Evolutionary conservation across 2,329 filamentous ascomycete species (phyloP).

Genomic region (Calonectria crousiana): DNA sequence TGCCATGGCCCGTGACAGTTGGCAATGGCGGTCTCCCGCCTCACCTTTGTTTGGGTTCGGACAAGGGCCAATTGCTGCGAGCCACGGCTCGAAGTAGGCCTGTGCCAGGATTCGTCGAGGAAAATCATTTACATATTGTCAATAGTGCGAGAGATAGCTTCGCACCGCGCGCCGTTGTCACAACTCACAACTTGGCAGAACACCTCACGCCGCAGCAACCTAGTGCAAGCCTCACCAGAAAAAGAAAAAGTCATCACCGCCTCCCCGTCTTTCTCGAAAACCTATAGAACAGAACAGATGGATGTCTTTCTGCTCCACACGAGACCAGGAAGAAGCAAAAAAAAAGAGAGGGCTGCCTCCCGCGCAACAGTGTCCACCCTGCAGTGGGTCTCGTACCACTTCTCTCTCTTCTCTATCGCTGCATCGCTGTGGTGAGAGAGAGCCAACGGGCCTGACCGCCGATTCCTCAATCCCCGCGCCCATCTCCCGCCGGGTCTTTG

Average conservation of each 20-base stretch:
- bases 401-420: not conserved
- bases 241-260: not conserved
- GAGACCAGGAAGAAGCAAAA: not conserved
- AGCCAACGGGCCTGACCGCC: not conserved
- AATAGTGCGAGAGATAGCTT: not conserved
- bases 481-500: slow-evolving; percentile 1
- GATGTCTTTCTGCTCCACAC: not conserved
- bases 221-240: not conserved
- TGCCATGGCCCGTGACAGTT: not conserved
- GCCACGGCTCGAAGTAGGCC: not conserved
- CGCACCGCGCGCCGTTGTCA: not conserved
- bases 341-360: slow-evolving; percentile 6
- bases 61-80: not conserved
- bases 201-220: slow-evolving; percentile 3
- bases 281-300: not conserved
- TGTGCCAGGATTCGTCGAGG: not conserved
- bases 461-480: not conserved
- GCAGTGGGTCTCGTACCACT: slow-evolving; percentile 13
- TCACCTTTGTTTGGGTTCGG: not conserved
- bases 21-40: not conserved
- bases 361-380: not conserved
- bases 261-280: not conserved
- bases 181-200: not conserved
- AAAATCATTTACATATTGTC: not conserved
- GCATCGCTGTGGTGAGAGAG: not conserved